A percentile compares a stretch with the other conserved stretches of the same genome.
phyloP scores from a whole-genome alignment of 2,329 filamentous ascomycete species.

The Karstenula rhodostoma region DNA sequence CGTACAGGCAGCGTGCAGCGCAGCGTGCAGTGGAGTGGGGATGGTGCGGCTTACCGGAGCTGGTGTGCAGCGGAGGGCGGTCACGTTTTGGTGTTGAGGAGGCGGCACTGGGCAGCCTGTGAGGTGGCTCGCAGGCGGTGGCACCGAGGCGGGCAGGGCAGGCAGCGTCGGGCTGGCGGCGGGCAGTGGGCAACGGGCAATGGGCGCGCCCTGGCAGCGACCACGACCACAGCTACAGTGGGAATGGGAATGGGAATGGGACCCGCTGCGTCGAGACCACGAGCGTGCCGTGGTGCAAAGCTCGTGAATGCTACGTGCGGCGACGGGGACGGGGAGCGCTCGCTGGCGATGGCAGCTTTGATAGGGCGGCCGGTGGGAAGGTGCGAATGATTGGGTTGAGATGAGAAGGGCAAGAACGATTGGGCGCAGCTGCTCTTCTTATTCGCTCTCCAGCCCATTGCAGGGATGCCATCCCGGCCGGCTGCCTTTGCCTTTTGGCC shows the following conservation, averaged over 20 bases:
- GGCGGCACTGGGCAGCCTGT: constrained; percentile 34
- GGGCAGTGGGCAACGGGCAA: constrained; percentile 19
- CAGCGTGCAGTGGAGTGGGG: background rate
- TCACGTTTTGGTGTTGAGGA: constrained; percentile 46
- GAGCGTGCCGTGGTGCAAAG: constrained; percentile 36
- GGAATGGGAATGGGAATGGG: background rate
- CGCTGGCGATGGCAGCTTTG: constrained; percentile 7
- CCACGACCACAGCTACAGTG: constrained; percentile 22
- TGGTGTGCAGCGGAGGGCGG: constrained; percentile 41
- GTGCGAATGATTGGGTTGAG: constrained; percentile 31
- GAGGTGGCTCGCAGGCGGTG: constrained; percentile 27
- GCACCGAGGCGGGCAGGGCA: constrained; percentile 10
- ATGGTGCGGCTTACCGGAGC: constrained; percentile 42
- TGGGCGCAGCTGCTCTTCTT: constrained; percentile 31
- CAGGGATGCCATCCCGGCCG: constrained; percentile 21
- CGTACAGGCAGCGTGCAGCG: constrained; percentile 13
- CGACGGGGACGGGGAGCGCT: no score
- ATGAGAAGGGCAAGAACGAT: constrained; percentile 31
- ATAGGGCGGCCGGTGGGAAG: constrained; percentile 23
- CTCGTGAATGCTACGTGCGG: constrained; percentile 25
- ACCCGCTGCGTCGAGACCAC: constrained; percentile 29
- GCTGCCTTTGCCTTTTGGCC: constrained; percentile 16
- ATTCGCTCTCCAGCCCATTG: constrained; percentile 18
- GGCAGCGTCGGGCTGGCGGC: constrained; percentile 12
- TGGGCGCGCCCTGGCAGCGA: constrained; percentile 26